Evolutionary conservation across 257 asterid species (phyloP).

Genomic region (Capsicum rhomboideum): DNA sequence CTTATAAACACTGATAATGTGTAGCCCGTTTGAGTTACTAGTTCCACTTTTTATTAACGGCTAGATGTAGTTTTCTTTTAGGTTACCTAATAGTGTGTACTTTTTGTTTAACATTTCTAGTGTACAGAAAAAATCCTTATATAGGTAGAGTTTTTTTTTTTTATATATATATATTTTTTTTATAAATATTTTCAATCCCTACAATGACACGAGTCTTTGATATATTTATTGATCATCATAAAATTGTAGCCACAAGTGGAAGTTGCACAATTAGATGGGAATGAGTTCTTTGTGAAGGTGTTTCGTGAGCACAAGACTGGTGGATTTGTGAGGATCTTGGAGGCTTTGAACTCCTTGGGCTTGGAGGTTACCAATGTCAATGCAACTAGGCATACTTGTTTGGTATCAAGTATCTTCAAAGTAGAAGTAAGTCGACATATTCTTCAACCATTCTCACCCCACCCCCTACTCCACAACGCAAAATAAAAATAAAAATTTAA

Average conservation of each 20-base stretch:
- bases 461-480: neutral
- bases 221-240: neutral
- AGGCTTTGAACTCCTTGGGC: slow-evolving; percentile 62
- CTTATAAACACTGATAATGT: neutral
- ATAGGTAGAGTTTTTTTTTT: too few species aligned
- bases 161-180: too few species aligned
- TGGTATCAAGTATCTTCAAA: slow-evolving; percentile 79
- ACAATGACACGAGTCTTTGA: neutral
- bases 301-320: slow-evolving; percentile 80
- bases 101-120: neutral
- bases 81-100: neutral
- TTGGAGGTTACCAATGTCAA: slow-evolving; percentile 72
- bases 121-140: neutral
- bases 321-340: slow-evolving; percentile 71
- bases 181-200: neutral
- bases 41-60: neutral
- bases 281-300: slow-evolving; percentile 76
- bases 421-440: slow-evolving; percentile 50
- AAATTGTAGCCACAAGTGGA: slow-evolving; percentile 80
- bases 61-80: neutral
- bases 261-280: slow-evolving; percentile 72
- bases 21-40: neutral
- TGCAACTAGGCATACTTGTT: slow-evolving; percentile 73
- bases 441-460: neutral
- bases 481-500: neutral